Conservation (phyloP, 306 rosid genomes). For the Begonia loranthoides region DNA sequence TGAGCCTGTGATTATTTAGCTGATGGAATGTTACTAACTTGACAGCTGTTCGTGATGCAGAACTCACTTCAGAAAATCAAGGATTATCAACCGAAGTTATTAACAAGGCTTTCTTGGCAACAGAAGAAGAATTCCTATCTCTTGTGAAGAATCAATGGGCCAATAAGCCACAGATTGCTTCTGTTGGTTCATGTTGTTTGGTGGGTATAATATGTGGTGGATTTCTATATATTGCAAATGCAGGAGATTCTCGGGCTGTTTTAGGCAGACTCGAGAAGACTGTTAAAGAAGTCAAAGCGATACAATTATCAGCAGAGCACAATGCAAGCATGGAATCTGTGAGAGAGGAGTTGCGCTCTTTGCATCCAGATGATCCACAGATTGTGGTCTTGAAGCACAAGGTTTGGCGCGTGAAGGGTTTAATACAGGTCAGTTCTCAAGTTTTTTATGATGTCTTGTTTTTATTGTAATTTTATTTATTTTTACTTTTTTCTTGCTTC, state of each 20-base stretch:
- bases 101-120: slow-evolving; percentile 66
- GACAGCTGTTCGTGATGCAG: slow-evolving; percentile 53
- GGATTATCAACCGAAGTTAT: slow-evolving; percentile 83
- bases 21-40: slow-evolving; percentile 36
- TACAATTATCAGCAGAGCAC: slow-evolving; percentile 85
- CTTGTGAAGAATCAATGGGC: slow-evolving; percentile 67
- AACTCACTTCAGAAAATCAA: slow-evolving; percentile 49
- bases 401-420: slow-evolving; percentile 99
- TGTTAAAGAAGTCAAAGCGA: slow-evolving; percentile 50
- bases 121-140: slow-evolving; percentile 82
- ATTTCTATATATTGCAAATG: slow-evolving; percentile 73
- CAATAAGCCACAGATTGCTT: slow-evolving; percentile 67
- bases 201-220: slow-evolving; percentile 70
- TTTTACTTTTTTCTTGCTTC: slow-evolving; percentile 4
- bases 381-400: slow-evolving; percentile 78
- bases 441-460: neutral
- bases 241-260: slow-evolving; percentile 95
- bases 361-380: slow-evolving; percentile 93
- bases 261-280: slow-evolving; percentile 51
- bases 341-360: slow-evolving; percentile 58
- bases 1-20: slow-evolving; percentile 12
- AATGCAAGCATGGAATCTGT: slow-evolving; percentile 81
- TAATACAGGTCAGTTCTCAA: slow-evolving; percentile 58
- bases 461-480: slow-evolving; percentile 9
- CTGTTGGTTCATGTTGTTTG: slow-evolving; percentile 92